A percentile compares a stretch with the other conserved stretches of the same genome.
phyloP scores from a whole-genome alignment of 352 stramenopile species.

The Pythium angustatum region DNA sequence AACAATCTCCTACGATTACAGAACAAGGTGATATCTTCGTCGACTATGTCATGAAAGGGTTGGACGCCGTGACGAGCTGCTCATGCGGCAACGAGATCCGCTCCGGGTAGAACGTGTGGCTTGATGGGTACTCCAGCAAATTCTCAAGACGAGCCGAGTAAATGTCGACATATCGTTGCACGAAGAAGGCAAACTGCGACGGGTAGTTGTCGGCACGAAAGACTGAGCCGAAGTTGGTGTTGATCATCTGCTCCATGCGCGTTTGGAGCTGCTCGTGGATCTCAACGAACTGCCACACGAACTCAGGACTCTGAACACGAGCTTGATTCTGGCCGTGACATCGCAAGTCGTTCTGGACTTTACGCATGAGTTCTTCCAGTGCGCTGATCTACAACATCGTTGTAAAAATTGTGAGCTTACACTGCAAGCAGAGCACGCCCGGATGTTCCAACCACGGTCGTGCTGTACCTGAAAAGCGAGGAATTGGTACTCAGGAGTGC shows the following conservation, averaged over 20 bases:
- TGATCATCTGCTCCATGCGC: slow-evolving; percentile 80
- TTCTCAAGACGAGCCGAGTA: slow-evolving; percentile 87
- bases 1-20: not conserved
- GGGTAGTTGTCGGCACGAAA: slow-evolving; percentile 84
- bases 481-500: slow-evolving; percentile 57
- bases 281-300: slow-evolving; percentile 61
- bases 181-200: slow-evolving; percentile 85
- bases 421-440: not conserved
- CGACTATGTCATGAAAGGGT: slow-evolving; percentile 21
- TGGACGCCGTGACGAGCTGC: slow-evolving; percentile 23
- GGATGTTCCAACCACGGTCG: not conserved
- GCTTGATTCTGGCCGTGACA: slow-evolving; percentile 30
- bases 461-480: slow-evolving; percentile 45
- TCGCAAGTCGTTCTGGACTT: slow-evolving; percentile 58
- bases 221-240: slow-evolving; percentile 87
- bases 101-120: slow-evolving; percentile 85
- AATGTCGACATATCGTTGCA: slow-evolving; percentile 87
- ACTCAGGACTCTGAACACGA: slow-evolving; percentile 50
- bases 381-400: slow-evolving; percentile 51
- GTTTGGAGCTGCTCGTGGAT: slow-evolving; percentile 63
- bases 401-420: not conserved
- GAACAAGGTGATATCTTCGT: not conserved
- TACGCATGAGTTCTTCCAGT: slow-evolving; percentile 66
- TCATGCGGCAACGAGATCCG: slow-evolving; percentile 66
- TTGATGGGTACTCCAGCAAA: slow-evolving; percentile 77